Conservation (phyloP, 75 land plant genomes). For the Larix kaempferi region DNA sequence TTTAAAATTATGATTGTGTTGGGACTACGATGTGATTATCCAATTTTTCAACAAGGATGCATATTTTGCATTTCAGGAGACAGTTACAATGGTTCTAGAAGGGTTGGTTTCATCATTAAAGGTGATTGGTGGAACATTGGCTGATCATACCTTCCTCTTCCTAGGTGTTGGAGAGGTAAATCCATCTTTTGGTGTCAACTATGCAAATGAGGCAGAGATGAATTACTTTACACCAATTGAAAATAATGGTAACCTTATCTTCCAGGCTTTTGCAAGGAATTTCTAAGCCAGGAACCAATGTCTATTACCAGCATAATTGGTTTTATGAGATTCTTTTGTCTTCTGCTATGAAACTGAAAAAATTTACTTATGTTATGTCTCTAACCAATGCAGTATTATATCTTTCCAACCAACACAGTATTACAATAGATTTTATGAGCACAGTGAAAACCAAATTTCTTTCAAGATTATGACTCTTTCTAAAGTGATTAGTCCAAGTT, state of each 20-base stretch:
- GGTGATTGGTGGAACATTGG: slow-evolving; percentile 76
- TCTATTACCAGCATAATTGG: neutral
- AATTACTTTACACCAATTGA: neutral
- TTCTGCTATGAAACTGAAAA: neutral
- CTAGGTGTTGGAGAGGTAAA: slow-evolving; percentile 97
- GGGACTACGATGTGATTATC: neutral
- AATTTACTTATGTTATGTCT: too few relatives aligned
- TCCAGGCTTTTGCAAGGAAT: neutral
- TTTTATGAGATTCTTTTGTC: neutral
- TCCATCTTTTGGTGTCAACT: neutral
- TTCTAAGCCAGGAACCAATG: neutral
- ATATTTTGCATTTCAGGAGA: slow-evolving; percentile 54
- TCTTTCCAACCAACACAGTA: too few relatives aligned
- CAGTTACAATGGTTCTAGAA: slow-evolving; percentile 92
- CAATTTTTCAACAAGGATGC: neutral
- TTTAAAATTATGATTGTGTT: neutral
- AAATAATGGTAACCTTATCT: neutral
- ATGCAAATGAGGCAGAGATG: neutral
- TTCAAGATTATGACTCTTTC: too few relatives aligned
- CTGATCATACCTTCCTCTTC: slow-evolving; percentile 89
- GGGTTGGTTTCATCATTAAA: slow-evolving; percentile 77
- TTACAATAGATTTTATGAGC: too few relatives aligned
- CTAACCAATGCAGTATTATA: too few relatives aligned
- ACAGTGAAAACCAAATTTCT: too few relatives aligned
- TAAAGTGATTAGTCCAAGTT: too few relatives aligned